A percentile compares a stretch with the other conserved stretches of the same genome.
Conservation (phyloP, 495 filamentous ascomycete genomes). For the Bombardia bombarda region DNA sequence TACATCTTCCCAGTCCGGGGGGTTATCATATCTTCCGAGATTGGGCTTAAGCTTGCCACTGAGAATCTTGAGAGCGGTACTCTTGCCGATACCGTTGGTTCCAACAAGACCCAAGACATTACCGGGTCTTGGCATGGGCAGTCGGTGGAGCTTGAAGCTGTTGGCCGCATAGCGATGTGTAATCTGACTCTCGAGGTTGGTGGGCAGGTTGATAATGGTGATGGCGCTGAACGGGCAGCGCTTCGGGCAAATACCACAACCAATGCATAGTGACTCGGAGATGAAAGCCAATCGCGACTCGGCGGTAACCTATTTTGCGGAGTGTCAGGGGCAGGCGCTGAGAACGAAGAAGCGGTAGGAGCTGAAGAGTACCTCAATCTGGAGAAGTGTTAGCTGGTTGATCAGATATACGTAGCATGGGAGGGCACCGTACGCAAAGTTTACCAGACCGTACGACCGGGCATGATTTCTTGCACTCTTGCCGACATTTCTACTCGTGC, state of each 20-base stretch:
- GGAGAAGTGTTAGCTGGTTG: slow-evolving; percentile 3
- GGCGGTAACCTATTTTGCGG: slow-evolving; percentile 72
- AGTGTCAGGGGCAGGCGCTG: slow-evolving; percentile 2
- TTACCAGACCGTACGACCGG: slow-evolving; percentile 95
- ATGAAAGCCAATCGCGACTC: slow-evolving; percentile 97
- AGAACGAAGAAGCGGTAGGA: neutral
- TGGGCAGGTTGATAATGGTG: slow-evolving; percentile 98
- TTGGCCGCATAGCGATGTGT: slow-evolving; percentile 98
- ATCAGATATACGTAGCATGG: neutral
- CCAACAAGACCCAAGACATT: slow-evolving; percentile 96
- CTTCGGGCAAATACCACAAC: slow-evolving; percentile 98
- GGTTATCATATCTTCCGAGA: slow-evolving; percentile 87
- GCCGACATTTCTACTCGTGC: slow-evolving; percentile 43
- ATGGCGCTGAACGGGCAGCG: slow-evolving; percentile 99
- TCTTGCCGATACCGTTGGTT: slow-evolving; percentile 99
- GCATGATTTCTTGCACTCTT: slow-evolving; percentile 99
- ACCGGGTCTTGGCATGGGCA: slow-evolving; percentile 90
- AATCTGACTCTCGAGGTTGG: slow-evolving; percentile 94
- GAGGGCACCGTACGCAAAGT: slow-evolving; percentile 51
- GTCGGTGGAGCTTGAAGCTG: slow-evolving; percentile 96
- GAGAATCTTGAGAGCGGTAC: slow-evolving; percentile 94
- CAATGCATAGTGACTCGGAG: slow-evolving; percentile 67
- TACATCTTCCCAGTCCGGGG: slow-evolving; percentile 98
- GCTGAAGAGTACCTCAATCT: slow-evolving; percentile 14
- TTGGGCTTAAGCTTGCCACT: slow-evolving; percentile 98